These are phyloP conservation scores for Cystobasidium pallidum DNA, from an alignment of 1,284 basidiomycete genomes.

Conservation along the genomic window DNA sequence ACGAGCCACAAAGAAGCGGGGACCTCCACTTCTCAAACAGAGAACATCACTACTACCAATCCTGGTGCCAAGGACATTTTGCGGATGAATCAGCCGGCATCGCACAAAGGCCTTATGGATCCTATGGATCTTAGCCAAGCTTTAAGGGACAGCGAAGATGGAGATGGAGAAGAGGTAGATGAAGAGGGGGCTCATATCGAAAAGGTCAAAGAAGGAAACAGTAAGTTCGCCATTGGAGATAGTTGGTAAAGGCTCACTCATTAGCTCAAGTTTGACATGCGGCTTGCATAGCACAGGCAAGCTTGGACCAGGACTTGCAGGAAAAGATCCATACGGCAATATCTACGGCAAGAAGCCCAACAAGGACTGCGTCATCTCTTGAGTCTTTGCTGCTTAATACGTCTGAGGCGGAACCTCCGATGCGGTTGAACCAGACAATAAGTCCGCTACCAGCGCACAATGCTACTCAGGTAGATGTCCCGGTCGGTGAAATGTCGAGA, in stretches of 20 bases:
- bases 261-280: too few relatives aligned
- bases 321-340: not conserved
- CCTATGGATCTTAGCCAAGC: constrained; percentile 32
- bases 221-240: not conserved
- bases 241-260: too few relatives aligned
- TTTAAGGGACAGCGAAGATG: not conserved
- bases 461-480: not conserved
- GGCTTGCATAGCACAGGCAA: not conserved
- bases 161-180: constrained; percentile 4
- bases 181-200: not conserved
- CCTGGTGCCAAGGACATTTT: not conserved
- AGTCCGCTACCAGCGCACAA: too few relatives aligned
- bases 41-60: not conserved
- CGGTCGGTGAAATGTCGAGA: not conserved
- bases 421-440: too few relatives aligned
- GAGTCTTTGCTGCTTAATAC: not conserved
- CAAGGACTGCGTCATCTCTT: not conserved
- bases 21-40: not conserved
- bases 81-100: not conserved
- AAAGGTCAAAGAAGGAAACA: not conserved
- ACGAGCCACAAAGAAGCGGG: not conserved
- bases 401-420: too few relatives aligned
- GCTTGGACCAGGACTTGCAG: not conserved
- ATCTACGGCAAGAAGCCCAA: not conserved
- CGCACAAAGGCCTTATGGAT: not conserved